Conservation (phyloP, 73 alveolate genomes). For the Diophrys sp. region DNA sequence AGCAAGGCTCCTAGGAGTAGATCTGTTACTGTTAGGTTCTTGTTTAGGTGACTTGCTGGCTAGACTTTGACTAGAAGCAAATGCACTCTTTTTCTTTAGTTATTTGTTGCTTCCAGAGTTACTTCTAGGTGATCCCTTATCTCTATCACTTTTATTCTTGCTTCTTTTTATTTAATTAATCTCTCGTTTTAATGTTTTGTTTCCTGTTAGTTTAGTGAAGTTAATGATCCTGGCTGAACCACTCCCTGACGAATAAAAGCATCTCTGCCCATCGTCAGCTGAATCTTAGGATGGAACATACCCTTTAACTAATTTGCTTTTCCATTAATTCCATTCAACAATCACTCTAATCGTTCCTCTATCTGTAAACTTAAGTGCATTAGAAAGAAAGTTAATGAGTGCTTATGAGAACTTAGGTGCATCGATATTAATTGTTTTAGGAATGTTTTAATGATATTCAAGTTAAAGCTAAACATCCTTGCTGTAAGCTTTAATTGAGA, state of each 20-base stretch:
- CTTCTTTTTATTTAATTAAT: background rate
- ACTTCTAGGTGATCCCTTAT: no score
- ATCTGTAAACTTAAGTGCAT: constrained; percentile 11
- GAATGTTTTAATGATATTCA: background rate
- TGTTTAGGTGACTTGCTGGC: no score
- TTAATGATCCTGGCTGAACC: background rate
- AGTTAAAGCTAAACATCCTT: background rate
- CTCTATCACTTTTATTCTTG: background rate
- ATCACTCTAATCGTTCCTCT: background rate
- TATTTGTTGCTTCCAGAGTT: no score
- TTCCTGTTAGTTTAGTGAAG: background rate
- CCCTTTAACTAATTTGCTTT: background rate
- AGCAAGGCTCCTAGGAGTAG: no score
- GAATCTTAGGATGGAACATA: background rate
- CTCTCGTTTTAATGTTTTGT: background rate
- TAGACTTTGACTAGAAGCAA: no score
- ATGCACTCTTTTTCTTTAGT: no score
- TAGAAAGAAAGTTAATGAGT: constrained; percentile 4
- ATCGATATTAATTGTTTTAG: background rate
- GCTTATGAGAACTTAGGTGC: constrained; percentile 7
- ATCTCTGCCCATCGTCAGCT: background rate
- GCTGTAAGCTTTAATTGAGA: background rate
- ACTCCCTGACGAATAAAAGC: background rate
- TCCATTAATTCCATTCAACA: constrained; percentile 2
- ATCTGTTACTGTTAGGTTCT: no score